Evolutionary conservation across 2,329 filamentous ascomycete genomes (phyloP).

Genomic region (Claviceps cyperi): DNA sequence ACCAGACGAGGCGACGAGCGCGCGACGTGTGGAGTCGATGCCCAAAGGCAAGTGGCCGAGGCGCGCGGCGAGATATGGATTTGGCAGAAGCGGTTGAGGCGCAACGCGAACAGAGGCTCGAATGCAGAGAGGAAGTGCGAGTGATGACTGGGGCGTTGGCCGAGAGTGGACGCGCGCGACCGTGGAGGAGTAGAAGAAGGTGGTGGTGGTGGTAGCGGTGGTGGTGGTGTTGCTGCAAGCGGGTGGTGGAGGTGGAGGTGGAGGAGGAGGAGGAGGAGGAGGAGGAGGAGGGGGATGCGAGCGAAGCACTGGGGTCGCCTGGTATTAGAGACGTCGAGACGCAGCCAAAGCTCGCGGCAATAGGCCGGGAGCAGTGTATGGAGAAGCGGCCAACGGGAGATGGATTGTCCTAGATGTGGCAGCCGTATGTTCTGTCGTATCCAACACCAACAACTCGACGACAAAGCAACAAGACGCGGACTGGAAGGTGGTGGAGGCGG

Average conservation of each 20-base stretch:
- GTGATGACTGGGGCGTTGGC: slow-evolving; percentile 7
- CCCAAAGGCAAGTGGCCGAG: not conserved
- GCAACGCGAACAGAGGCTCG: not conserved
- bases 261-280: too few species aligned
- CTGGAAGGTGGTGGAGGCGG: slow-evolving; percentile 3
- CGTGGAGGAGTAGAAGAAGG: not conserved
- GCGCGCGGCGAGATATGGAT: slow-evolving; percentile 1
- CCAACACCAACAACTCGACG: slow-evolving; percentile 1
- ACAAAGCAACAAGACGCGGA: not conserved
- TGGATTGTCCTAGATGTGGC: not conserved
- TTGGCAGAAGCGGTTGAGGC: not conserved
- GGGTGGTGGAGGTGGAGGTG: slow-evolving; percentile 10
- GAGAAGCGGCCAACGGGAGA: not conserved
- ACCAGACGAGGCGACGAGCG: slow-evolving; percentile 4
- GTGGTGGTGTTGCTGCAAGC: slow-evolving; percentile 8
- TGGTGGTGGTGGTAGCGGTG: slow-evolving; percentile 5
- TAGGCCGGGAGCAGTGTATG: slow-evolving; percentile 4
- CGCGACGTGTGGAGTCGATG: slow-evolving; percentile 3
- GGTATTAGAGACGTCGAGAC: slow-evolving; percentile 3
- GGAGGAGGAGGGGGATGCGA: slow-evolving; percentile 5
- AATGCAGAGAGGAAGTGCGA: not conserved
- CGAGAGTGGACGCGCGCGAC: slow-evolving; percentile 9
- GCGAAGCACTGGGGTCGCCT: slow-evolving; percentile 6
- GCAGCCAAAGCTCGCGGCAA: slow-evolving; percentile 7
- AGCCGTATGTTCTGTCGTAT: not conserved